Conservation (phyloP, 768 basidiomycete genomes). For the Suillus americanus region DNA sequence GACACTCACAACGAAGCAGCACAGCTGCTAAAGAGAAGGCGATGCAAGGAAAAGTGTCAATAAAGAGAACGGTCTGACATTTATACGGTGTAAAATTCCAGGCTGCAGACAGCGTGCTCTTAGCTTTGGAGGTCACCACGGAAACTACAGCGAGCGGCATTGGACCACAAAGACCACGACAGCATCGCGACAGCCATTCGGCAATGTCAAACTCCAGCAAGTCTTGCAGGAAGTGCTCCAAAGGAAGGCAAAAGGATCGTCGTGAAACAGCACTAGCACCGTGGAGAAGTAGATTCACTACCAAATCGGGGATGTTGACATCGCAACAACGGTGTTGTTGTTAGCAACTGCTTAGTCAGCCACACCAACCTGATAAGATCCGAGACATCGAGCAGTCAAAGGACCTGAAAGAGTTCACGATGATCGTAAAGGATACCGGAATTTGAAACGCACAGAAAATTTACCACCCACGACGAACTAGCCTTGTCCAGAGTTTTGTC, state of each 20-base stretch:
- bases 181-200: constrained; percentile 9
- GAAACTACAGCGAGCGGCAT: constrained; percentile 3
- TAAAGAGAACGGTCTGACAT: constrained; percentile 14
- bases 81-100: background rate
- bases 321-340: background rate
- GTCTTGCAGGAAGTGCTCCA: background rate
- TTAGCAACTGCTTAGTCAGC: constrained; percentile 16
- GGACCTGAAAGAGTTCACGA: background rate
- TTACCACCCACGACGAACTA: too few species aligned
- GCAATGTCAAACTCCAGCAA: constrained; percentile 1
- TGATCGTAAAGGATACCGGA: background rate
- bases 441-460: background rate
- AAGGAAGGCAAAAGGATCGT: background rate
- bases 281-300: background rate
- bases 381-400: background rate
- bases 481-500: background rate
- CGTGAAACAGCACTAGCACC: background rate
- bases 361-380: constrained; percentile 27
- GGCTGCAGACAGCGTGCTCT: constrained; percentile 1
- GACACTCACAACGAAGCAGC: constrained; percentile 38
- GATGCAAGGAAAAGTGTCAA: constrained; percentile 17
- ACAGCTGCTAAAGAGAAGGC: constrained; percentile 46
- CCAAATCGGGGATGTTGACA: constrained; percentile 15
- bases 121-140: constrained; percentile 6
- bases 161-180: background rate